Percentiles rank a stretch among this genome's conserved stretches.
Conservation (phyloP, 164 flowering plant species). For the Vitis cinerea region DNA sequence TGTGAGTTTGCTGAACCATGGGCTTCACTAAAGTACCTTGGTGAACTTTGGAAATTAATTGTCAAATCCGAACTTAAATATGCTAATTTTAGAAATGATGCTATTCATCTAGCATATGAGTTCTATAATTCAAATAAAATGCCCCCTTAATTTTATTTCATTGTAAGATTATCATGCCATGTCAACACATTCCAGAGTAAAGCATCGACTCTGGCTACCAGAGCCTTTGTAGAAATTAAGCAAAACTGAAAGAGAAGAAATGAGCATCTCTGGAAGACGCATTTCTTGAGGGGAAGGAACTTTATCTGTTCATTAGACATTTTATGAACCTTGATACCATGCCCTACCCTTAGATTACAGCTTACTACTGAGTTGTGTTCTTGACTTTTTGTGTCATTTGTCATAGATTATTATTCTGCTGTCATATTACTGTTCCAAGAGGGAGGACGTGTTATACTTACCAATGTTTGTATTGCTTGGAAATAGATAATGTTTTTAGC, state of each 20-base stretch:
- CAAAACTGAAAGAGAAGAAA: no score
- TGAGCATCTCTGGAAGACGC: no score
- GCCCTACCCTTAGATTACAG: neutral
- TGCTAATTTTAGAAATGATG: neutral
- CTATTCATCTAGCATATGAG: neutral
- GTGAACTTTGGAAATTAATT: neutral
- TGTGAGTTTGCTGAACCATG: constrained; percentile 51
- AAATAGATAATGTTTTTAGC: constrained; percentile 2
- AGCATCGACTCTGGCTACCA: no score
- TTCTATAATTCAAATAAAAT: neutral
- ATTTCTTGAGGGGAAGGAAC: no score
- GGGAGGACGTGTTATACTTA: neutral
- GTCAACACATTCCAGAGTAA: no score
- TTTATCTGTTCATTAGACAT: no score
- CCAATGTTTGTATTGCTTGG: neutral
- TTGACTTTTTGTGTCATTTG: neutral
- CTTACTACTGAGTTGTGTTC: neutral
- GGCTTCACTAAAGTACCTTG: neutral
- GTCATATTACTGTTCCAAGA: neutral
- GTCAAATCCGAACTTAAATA: neutral
- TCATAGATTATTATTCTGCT: neutral
- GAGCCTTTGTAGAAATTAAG: no score
- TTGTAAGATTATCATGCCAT: no score
- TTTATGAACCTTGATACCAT: no score
- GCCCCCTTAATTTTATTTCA: neutral